A percentile compares a stretch with the other conserved stretches of the same genome.
Evolutionary conservation across 352 stramenopile species (phyloP).

Genomic region (Phytophthora megakarya): DNA sequence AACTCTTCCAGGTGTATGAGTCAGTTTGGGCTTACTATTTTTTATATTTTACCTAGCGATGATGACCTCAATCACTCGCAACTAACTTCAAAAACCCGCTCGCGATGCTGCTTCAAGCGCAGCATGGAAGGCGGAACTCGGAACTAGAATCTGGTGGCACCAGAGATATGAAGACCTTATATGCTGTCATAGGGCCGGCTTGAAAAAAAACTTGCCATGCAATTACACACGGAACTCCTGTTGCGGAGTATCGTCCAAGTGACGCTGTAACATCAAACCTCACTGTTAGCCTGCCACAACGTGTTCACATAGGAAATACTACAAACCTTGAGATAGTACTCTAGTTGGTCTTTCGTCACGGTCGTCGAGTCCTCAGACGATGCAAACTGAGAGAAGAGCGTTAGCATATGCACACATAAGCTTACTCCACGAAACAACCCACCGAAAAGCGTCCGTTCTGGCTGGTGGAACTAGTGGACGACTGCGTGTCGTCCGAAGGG

Average conservation of each 20-base stretch:
- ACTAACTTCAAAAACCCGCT: constrained; percentile 35
- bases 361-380: constrained; percentile 60
- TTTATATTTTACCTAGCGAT: constrained; percentile 26
- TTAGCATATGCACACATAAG: background rate
- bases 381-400: constrained; percentile 38
- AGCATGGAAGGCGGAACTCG: constrained; percentile 14
- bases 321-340: constrained; percentile 87
- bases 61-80: constrained; percentile 23
- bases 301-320: background rate
- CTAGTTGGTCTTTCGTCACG: constrained; percentile 82
- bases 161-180: constrained; percentile 19
- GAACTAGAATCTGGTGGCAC: constrained; percentile 12
- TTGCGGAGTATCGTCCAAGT: constrained; percentile 43
- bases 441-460: constrained; percentile 59
- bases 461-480: constrained; percentile 59
- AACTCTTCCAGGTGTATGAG: constrained; percentile 18
- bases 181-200: constrained; percentile 1
- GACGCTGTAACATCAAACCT: constrained; percentile 40
- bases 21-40: constrained; percentile 37
- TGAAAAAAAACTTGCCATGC: background rate
- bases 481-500: constrained; percentile 62
- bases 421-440: constrained; percentile 1
- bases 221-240: constrained; percentile 41
- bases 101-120: constrained; percentile 27
- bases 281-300: constrained; percentile 13